A percentile compares a stretch with the other conserved stretches of the same genome.
Evolutionary conservation across 2,329 filamentous ascomycete genomes (phyloP).

Genomic region (Ophiocordyceps camponoti-leonardi): DNA sequence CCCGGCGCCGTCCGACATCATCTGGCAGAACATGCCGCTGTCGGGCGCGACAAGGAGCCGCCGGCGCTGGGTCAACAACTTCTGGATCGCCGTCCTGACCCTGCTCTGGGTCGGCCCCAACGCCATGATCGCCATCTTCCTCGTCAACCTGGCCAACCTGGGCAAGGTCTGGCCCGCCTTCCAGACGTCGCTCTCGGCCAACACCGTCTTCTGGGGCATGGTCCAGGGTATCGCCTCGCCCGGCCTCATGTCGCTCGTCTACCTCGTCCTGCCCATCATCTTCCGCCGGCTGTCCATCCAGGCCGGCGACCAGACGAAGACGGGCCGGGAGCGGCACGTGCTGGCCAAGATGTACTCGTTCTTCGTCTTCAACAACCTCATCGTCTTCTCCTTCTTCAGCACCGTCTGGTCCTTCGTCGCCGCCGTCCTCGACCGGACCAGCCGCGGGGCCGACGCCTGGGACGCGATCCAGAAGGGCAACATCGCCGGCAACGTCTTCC

Average conservation of each 20-base stretch:
- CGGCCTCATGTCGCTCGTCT: slow-evolving; percentile 72
- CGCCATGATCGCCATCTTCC: slow-evolving; percentile 82
- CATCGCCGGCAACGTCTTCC: slow-evolving; percentile 47
- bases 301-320: slow-evolving; percentile 83
- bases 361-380: slow-evolving; percentile 92
- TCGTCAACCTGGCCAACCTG: slow-evolving; percentile 71
- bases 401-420: slow-evolving; percentile 60
- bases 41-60: slow-evolving; percentile 50
- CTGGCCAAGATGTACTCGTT: slow-evolving; percentile 82
- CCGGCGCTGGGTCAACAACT: slow-evolving; percentile 59
- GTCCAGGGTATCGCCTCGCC: slow-evolving; percentile 87
- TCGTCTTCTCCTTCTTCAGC: slow-evolving; percentile 87
- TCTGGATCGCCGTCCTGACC: slow-evolving; percentile 72
- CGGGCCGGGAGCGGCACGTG: slow-evolving; percentile 79
- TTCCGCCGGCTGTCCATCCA: slow-evolving; percentile 75
- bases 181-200: slow-evolving; percentile 38
- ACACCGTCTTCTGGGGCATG: slow-evolving; percentile 61
- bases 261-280: slow-evolving; percentile 73
- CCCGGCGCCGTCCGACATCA: slow-evolving; percentile 76
- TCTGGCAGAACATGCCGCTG: slow-evolving; percentile 85
- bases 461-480: slow-evolving; percentile 47
- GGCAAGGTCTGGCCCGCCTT: slow-evolving; percentile 69
- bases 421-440: slow-evolving; percentile 41
- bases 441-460: slow-evolving; percentile 44
- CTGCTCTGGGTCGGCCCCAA: slow-evolving; percentile 83